A percentile compares a stretch with the other conserved stretches of the same genome.
phyloP scores from a whole-genome alignment of 1,284 basidiomycete genomes.

The Moesziomyces parantarcticus region DNA sequence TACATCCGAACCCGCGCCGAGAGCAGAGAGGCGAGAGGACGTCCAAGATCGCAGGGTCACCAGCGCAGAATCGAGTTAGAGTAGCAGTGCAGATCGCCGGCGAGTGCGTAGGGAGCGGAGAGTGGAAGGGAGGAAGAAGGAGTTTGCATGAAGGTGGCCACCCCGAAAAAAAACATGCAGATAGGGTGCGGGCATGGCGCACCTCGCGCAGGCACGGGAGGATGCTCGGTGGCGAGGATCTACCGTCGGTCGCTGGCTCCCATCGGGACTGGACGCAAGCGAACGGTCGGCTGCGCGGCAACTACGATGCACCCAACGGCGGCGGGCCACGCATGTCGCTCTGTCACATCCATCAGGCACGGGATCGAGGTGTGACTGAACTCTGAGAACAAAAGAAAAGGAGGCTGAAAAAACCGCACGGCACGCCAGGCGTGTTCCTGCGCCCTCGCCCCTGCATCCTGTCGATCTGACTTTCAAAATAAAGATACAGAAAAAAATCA shows the following conservation, averaged over 20 bases:
- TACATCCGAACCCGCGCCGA: background rate
- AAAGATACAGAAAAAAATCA: background rate
- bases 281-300: background rate
- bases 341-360: constrained; percentile 1
- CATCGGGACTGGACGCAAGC: background rate
- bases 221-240: background rate
- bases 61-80: background rate
- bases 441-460: constrained; percentile 1
- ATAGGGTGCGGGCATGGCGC: too few species aligned
- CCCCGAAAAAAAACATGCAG: background rate
- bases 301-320: background rate
- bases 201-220: background rate
- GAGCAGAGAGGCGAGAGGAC: background rate
- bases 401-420: background rate
- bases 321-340: background rate
- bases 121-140: background rate
- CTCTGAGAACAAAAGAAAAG: background rate
- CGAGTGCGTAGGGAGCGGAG: background rate
- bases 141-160: background rate
- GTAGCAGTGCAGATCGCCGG: background rate
- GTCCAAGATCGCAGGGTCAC: background rate
- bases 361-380: background rate
- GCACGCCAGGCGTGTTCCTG: background rate
- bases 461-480: constrained; percentile 20
- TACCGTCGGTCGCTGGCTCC: background rate